Base-by-base conservation (phyloP, 2,329 filamentous ascomycete genomes). In the Coniochaeta pulveracea region DNA sequence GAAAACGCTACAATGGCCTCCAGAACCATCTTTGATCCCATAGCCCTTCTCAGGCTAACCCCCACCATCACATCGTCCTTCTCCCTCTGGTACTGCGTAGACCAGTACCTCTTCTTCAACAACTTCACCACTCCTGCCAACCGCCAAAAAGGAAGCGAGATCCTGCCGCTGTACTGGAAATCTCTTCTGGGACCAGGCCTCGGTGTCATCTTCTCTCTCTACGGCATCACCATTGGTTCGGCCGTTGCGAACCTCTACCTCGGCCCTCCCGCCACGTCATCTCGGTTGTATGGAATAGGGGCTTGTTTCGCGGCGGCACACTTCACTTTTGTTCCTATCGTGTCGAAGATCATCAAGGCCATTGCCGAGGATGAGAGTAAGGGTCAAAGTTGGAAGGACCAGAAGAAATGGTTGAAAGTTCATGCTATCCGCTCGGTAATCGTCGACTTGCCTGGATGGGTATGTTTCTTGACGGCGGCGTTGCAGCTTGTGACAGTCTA, bases 381-480 rank as follows among this genome's bases (percentile, higher is more conserved):
- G 24, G 48, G 45, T 8, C 35, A 40, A 11, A 47, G 38, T 5
- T 41, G 36, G 7, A 36, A 43, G 32, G 33, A 41, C 9, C 43
- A 52, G 19, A 38, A 39, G 28, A 37, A 43, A 27, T 55, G 52
- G 52, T 39, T 55, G 8, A 26, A 41, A 18, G 41, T 51, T 6
- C 51, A 55, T 37, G 26, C 36, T 6, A 24, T 49, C 17, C 41
- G 52, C 23, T 50, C 48, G 6, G 34, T 46, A 8, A 2, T 47
- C 7, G 41, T 43, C 6, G 52, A 55, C 33, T 25, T 55, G n/a
- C 49, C 51, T 4, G 44, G 47, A 2, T 55, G 51, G 50, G 17
- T 46, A 4, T 54, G 47, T 36, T 55, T 55, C 30, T 26, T 53
- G 14, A 48, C 47, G 12, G 40, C 42, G 16, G 30, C 50, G 24